Percentiles rank a stretch among this genome's conserved stretches.
Evolutionary conservation across 257 asterid genomes (phyloP).

Genomic region (Coffea canephora): DNA sequence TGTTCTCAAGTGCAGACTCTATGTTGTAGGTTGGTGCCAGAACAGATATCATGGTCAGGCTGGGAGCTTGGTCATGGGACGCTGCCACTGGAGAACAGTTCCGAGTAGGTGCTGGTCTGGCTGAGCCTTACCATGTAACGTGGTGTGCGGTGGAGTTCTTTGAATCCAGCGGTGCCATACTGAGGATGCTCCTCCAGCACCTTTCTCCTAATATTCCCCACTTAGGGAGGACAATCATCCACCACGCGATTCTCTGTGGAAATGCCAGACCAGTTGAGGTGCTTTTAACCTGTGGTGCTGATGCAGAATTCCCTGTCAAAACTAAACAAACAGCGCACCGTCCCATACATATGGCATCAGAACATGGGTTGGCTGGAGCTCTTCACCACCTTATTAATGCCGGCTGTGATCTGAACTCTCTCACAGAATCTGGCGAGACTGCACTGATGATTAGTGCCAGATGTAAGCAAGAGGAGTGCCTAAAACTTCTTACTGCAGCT

Average conservation of each 20-base stretch:
- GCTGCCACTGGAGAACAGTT: conserved; percentile 62
- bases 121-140: conserved; percentile 64
- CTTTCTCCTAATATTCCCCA: conserved; percentile 60
- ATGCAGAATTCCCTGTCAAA: conserved; percentile 44
- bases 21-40: conserved; percentile 53
- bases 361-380: conserved; percentile 39
- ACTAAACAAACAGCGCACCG: conserved; percentile 26
- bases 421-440: conserved; percentile 54
- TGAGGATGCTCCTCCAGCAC: conserved; percentile 55
- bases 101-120: conserved; percentile 77
- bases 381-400: conserved; percentile 44
- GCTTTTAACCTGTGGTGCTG: conserved; percentile 47
- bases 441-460: conserved; percentile 56
- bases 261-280: conserved; percentile 52
- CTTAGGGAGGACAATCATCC: conserved; percentile 59
- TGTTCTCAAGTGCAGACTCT: conserved; percentile 7
- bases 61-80: conserved; percentile 90
- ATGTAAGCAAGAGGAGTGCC: conserved; percentile 48
- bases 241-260: conserved; percentile 61
- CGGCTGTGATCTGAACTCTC: conserved; percentile 50
- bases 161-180: conserved; percentile 58
- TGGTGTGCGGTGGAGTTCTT: conserved; percentile 85
- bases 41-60: conserved; percentile 50
- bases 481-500: conserved; percentile 49
- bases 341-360: conserved; percentile 56